Evolutionary conservation across 1,284 basidiomycete genomes (phyloP), one percentile per base, ranked within the genome.

Genomic region (Leccinum griseonigrum): DNA sequence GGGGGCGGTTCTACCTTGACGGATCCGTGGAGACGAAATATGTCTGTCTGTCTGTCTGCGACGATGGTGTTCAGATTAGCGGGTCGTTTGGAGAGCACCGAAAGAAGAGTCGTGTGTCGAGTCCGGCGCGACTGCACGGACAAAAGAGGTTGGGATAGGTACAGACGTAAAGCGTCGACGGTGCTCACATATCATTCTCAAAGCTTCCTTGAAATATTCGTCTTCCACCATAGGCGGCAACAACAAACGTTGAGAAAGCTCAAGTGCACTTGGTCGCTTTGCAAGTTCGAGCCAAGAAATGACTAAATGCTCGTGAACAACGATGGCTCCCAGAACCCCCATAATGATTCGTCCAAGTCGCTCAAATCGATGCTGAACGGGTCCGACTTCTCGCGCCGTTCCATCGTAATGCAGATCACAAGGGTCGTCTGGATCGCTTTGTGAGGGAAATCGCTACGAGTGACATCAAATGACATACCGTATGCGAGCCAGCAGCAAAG

Each of bases 1-100:
- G 32, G 77, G 0, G 94, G 91, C 0, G 94, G 88, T 65, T 93
- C 89, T 72, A 90, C 86, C 67, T 95, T 88, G 2, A 97, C 86
- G 0, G 96, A 95, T 6, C 96, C 96, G 68, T 96, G 95, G 2
- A 96, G 80, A 54, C 88, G 85, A 73, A 97, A 95, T 13, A 96
- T 85, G 7, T 86, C 79, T 3, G 85, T 81, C 3, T 97, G 78
- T 26, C 87, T 85, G 60, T 94, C 90, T 63, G 89, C 82, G 3
- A 97, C 92, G 3, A 91, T 87, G 36, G 87, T 85, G 61, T 92
- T 90, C 54, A 94, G 75, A 1, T 87, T 81, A 2, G 88, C 83
- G 70, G 84, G 82, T 70, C 90, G 87, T 60, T 82, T 86, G 77
- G 92, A 93, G 26, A 93, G 77, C 0, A 89, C 83, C 0, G 86